These are phyloP conservation scores for Tetracentron sinense DNA, from an alignment of 164 flowering plant genomes.

Conservation along the genomic window DNA sequence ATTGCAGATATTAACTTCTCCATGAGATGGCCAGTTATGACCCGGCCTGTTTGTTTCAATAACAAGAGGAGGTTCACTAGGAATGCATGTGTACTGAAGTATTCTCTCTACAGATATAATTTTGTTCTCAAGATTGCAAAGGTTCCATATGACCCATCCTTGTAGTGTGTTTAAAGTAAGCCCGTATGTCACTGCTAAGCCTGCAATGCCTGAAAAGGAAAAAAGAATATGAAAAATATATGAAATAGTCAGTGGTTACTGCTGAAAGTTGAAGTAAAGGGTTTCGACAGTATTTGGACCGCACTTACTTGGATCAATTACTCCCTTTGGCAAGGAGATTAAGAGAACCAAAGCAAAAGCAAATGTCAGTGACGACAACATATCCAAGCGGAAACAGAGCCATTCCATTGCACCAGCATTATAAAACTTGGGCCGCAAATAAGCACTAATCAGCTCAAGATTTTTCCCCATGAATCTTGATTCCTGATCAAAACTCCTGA, in stretches of 20 bases:
- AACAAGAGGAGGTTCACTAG: background rate
- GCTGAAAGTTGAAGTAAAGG: too few relatives aligned
- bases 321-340: constrained; percentile 10
- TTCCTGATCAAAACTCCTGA: too few relatives aligned
- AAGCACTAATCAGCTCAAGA: constrained; percentile 6
- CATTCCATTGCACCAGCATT: constrained; percentile 10
- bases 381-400: constrained; percentile 14
- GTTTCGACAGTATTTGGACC: too few relatives aligned
- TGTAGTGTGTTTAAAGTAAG: background rate
- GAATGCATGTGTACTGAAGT: constrained; percentile 3
- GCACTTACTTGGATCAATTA: constrained; percentile 14
- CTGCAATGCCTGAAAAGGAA: background rate
- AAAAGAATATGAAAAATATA: too few relatives aligned
- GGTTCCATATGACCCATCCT: background rate
- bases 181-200: constrained; percentile 2
- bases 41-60: background rate
- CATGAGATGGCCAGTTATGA: background rate
- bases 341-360: constrained; percentile 8
- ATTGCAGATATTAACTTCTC: background rate
- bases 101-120: background rate
- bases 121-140: constrained; percentile 1
- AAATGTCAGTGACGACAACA: constrained; percentile 11
- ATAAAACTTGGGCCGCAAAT: constrained; percentile 11
- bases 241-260: too few relatives aligned
- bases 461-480: constrained; percentile 13